phyloP scores from a whole-genome alignment of 2,329 filamentous ascomycete species.

The Phyllosticta paracitricarpa region DNA sequence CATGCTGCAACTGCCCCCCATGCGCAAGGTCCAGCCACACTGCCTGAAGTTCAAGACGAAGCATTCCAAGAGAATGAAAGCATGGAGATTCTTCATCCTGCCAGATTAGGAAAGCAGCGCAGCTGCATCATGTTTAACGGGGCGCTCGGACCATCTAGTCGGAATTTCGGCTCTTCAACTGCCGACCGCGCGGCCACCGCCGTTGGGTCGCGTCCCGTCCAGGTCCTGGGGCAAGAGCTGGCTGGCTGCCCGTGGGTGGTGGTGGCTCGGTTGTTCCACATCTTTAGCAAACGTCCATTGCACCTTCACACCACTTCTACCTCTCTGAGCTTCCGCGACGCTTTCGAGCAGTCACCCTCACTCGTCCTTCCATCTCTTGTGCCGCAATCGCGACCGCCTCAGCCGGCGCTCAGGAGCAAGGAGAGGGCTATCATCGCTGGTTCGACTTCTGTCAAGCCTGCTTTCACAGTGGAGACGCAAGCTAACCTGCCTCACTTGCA shows the following conservation, averaged over 20 bases:
- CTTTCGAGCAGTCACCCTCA: neutral
- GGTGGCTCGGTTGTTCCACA: neutral
- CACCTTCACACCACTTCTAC: neutral
- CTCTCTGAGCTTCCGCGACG: neutral
- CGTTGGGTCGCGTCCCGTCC: neutral
- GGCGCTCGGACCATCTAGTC: neutral
- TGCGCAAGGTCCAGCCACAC: no score
- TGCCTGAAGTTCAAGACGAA: no score
- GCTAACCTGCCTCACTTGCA: conserved; percentile 7
- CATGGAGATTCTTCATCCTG: neutral
- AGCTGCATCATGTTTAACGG: neutral
- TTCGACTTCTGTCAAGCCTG: conserved; percentile 12
- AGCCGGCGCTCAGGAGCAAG: conserved; percentile 5
- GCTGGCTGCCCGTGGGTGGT: no score
- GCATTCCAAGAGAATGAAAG: no score
- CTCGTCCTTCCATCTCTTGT: neutral
- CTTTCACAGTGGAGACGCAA: conserved; percentile 4
- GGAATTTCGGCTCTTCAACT: neutral
- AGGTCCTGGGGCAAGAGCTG: neutral
- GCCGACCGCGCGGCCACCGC: neutral
- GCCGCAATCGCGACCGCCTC: neutral
- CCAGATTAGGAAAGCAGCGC: neutral
- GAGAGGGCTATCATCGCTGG: conserved; percentile 5
- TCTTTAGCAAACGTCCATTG: neutral
- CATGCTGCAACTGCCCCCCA: no score